Conservation (phyloP, 306 rosid genomes). For the Carpinus viminea region DNA sequence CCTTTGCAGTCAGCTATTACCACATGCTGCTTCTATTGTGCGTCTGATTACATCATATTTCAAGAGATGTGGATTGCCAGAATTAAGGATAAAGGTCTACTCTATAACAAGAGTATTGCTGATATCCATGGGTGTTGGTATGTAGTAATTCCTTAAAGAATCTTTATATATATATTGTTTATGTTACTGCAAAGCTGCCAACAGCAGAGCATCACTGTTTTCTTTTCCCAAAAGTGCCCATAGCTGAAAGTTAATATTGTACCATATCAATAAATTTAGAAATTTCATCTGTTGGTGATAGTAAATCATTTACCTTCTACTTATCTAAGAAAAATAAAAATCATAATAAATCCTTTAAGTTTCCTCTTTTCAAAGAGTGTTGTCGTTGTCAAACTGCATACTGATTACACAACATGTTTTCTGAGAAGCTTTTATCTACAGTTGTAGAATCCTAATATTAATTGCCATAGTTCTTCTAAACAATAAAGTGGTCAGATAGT, state of each 20-base stretch:
- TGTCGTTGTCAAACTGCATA: not conserved
- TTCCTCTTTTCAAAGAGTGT: not conserved
- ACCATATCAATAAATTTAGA: not conserved
- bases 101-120: slow-evolving; percentile 60
- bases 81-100: slow-evolving; percentile 74
- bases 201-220: slow-evolving; percentile 6
- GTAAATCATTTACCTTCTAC: not conserved
- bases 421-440: not conserved
- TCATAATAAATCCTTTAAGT: not conserved
- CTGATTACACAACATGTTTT: not conserved
- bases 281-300: not conserved
- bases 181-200: not conserved
- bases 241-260: not conserved
- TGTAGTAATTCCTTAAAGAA: slow-evolving; percentile 35
- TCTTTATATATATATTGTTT: not conserved
- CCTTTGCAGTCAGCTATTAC: slow-evolving; percentile 73
- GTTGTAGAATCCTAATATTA: not conserved
- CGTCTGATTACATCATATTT: slow-evolving; percentile 68
- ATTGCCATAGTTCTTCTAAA: not conserved
- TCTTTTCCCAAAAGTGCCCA: slow-evolving; percentile 14
- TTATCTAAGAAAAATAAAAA: not conserved
- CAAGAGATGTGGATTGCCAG: slow-evolving; percentile 65
- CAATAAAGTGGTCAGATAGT: not conserved
- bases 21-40: slow-evolving; percentile 61
- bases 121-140: slow-evolving; percentile 87